Conservation (phyloP, 139 green algal genomes). For the Closterium sp. region DNA sequence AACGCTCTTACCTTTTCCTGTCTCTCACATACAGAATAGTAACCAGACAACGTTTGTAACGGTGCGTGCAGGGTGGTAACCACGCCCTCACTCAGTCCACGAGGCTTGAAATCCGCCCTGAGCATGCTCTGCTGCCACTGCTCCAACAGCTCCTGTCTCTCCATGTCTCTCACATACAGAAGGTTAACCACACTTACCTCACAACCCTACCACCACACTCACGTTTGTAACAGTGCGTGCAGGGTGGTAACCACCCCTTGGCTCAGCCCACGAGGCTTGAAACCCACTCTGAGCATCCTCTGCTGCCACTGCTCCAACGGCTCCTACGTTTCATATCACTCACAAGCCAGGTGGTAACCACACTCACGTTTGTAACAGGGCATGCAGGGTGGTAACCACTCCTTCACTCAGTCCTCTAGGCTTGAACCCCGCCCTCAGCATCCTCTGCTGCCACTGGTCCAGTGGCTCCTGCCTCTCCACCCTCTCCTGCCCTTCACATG, state of each 20-base stretch:
- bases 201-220: not conserved
- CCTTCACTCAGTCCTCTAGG: not conserved
- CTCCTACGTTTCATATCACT: not conserved
- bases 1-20: no score
- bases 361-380: slow-evolving; percentile 9
- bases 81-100: not conserved
- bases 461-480: slow-evolving; percentile 35
- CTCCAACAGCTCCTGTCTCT: not conserved
- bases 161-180: no score
- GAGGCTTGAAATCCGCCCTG: not conserved
- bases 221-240: slow-evolving; percentile 6
- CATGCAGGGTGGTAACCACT: slow-evolving; percentile 8
- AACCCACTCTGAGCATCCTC: not conserved
- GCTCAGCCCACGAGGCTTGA: no score
- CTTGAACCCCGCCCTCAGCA: slow-evolving; percentile 17
- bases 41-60: not conserved
- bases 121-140: not conserved
- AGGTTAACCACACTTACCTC: not conserved
- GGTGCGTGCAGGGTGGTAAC: not conserved
- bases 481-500: slow-evolving; percentile 19
- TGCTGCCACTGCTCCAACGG: not conserved
- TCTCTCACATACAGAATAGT: no score
- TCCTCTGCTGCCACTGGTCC: slow-evolving; percentile 15
- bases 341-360: not conserved
- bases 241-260: no score